phyloP scores from a whole-genome alignment of 202 grass and related monocot genomes.

The Digitaria exilis region DNA sequence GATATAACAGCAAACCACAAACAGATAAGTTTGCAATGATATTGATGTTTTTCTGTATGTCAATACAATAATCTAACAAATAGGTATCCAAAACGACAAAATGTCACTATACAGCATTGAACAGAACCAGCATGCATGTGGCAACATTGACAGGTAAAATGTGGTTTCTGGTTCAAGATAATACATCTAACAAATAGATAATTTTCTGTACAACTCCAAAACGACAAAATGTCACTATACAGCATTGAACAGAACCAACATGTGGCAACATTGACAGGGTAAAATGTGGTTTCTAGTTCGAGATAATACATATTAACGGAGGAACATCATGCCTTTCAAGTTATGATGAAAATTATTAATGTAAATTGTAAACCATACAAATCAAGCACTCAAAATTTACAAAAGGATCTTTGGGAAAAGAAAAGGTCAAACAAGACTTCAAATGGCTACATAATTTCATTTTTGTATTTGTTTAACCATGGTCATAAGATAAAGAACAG shows the following conservation, averaged over 20 bases:
- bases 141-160: background rate
- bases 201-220: background rate
- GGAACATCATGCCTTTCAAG: background rate
- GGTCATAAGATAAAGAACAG: slow-evolving; percentile 29
- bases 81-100: no score
- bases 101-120: background rate
- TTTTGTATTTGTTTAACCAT: background rate
- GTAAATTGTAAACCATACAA: background rate
- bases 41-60: background rate
- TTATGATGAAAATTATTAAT: background rate
- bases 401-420: background rate
- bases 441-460: background rate
- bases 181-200: background rate
- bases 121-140: slow-evolving; percentile 1
- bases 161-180: slow-evolving; percentile 29
- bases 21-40: slow-evolving; percentile 3
- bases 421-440: slow-evolving; percentile 8
- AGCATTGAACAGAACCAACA: slow-evolving; percentile 15
- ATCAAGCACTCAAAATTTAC: slow-evolving; percentile 13
- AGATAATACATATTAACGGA: background rate
- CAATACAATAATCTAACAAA: slow-evolving; percentile 19
- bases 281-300: slow-evolving; percentile 28
- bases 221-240: background rate
- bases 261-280: background rate
- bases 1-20: slow-evolving; percentile 43